Evolutionary conservation across 2,329 filamentous ascomycete genomes (phyloP), one percentile per base, ranked within the genome.

Genomic region (Calonectria hawksworthii): DNA sequence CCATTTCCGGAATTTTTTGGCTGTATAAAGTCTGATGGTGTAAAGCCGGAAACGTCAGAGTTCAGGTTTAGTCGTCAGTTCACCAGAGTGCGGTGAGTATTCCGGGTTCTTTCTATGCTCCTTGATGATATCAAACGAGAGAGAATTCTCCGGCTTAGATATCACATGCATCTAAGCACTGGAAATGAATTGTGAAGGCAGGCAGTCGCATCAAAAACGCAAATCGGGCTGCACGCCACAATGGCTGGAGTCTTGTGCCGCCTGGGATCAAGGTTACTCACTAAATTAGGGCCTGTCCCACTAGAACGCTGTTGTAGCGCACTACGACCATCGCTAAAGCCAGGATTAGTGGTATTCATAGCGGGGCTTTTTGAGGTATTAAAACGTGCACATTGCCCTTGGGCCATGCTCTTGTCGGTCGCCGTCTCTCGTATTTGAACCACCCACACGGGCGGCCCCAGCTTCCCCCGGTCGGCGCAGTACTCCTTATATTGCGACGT

Each of bases 281-380:
- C 56, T 63, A 63, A 63, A 63, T 63, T 63, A 41, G 36, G 13
- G n/a, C 34, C 9, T 41, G 56, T 63, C 23, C 56, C 56, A 44
- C 56, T 41, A 10, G 2, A 38, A n/a, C 30, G 21, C 52, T 21
- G 34, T n/a, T 47, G n/a, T 63, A 11, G 56, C 23, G 36, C 56
- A 18, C 56, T 41, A 28, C 41, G 26, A 14, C 34, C 23, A 63
- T 41, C 56, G 11, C 34, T 63, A 41, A 28, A 38, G 6, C 23
- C 36, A 6, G 18, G 26, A 63, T 63, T 63, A 63, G 23, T 11
- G 32, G 36, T 28, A 9, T 10, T 13, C 1, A 18, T 41, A 16
- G 34, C 34, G 56, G 36, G 14, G 23, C 11, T 9, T 63, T 63
- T 63, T 63, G 36, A 13, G 34, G 23, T 21, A 41, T 41, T 63